Evolutionary conservation across 495 filamentous ascomycete genomes (phyloP).

Genomic region (Penicillium roqueforti): DNA sequence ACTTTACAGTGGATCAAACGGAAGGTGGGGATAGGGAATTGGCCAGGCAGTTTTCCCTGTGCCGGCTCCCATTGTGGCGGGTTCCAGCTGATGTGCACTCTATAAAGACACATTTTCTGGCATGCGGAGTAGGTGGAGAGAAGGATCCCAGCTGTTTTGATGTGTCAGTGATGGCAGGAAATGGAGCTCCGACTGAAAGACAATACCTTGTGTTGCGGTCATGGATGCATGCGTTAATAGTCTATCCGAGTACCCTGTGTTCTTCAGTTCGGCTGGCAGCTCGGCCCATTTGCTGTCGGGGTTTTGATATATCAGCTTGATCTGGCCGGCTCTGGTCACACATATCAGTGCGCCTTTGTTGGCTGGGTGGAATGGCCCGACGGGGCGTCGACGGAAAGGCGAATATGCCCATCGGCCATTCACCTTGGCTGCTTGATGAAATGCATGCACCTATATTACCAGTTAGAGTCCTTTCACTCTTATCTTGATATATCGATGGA

Average conservation of each 20-base stretch:
- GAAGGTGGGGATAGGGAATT: constrained; percentile 44
- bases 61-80: constrained; percentile 38
- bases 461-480: neutral
- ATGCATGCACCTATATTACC: constrained; percentile 43
- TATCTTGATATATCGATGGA: neutral
- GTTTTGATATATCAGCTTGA: constrained; percentile 69
- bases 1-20: constrained; percentile 40
- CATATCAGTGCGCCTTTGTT: constrained; percentile 65
- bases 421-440: constrained; percentile 47
- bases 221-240: constrained; percentile 77
- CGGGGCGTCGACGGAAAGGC: constrained; percentile 43
- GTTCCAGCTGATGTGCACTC: constrained; percentile 50
- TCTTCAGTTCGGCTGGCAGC: constrained; percentile 63
- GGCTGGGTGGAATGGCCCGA: constrained; percentile 64
- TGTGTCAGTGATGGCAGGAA: neutral
- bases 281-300: constrained; percentile 63
- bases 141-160: constrained; percentile 48
- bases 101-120: constrained; percentile 61
- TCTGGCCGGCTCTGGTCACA: constrained; percentile 63
- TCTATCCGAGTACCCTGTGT: constrained; percentile 61
- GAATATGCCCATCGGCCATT: constrained; percentile 51
- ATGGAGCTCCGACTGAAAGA: neutral
- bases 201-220: constrained; percentile 63
- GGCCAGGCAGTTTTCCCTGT: constrained; percentile 30
- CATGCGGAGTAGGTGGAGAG: constrained; percentile 63